Evolutionary conservation across 352 stramenopile genomes (phyloP).

Genomic region (Phytophthora sojae): DNA sequence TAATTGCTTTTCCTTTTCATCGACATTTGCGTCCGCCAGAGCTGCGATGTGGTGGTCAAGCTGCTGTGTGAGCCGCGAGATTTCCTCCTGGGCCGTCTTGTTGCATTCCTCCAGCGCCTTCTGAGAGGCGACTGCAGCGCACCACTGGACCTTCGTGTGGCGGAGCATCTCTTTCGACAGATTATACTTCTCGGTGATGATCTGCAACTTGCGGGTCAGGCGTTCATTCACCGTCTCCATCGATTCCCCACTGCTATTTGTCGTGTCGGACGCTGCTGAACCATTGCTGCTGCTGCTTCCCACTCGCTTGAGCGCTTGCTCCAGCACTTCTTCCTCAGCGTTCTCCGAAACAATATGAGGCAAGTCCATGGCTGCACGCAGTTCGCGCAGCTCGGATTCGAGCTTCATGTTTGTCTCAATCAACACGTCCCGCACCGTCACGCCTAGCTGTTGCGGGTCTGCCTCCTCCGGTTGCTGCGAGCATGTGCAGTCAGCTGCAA

Average conservation of each 20-base stretch:
- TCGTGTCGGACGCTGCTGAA: constrained; percentile 30
- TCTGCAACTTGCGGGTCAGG: constrained; percentile 48
- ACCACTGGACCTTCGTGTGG: constrained; percentile 74
- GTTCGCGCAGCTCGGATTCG: constrained; percentile 48
- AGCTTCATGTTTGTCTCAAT: constrained; percentile 66
- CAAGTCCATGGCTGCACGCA: constrained; percentile 44
- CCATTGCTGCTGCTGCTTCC: constrained; percentile 48
- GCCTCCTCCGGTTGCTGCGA: constrained; percentile 28
- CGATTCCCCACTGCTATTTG: constrained; percentile 29
- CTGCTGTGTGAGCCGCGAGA: constrained; percentile 55
- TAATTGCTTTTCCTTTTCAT: constrained; percentile 32
- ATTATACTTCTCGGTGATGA: constrained; percentile 54
- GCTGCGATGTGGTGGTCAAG: constrained; percentile 54
- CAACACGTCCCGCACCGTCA: constrained; percentile 62
- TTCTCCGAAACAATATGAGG: constrained; percentile 30
- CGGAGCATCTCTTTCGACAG: constrained; percentile 63
- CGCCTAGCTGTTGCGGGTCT: constrained; percentile 29
- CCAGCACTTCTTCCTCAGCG: constrained; percentile 34
- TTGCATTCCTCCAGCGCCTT: constrained; percentile 73
- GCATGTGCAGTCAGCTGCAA: constrained; percentile 41
- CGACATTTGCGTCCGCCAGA: constrained; percentile 24
- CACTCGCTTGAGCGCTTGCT: constrained; percentile 39
- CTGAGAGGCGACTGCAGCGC: constrained; percentile 64
- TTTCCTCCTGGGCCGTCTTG: constrained; percentile 53
- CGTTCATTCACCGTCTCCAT: constrained; percentile 39